A percentile compares a stretch with the other conserved stretches of the same genome.
These are phyloP conservation scores for Penicillium fimorum DNA, from an alignment of 495 filamentous ascomycete genomes.

Conservation along the genomic window DNA sequence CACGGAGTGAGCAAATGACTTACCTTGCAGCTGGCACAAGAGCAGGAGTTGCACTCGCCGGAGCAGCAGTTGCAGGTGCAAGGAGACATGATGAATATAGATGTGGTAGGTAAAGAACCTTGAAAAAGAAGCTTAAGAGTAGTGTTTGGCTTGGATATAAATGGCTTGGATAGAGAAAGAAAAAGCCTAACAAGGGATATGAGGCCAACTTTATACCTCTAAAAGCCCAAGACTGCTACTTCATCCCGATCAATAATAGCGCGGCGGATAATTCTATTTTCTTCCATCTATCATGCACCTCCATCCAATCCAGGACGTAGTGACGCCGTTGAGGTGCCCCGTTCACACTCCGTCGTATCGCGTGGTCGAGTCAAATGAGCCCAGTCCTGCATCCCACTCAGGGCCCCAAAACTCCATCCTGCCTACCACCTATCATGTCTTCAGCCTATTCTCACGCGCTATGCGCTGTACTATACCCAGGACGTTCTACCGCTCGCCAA, in stretches of 20 bases:
- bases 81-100: slow-evolving; percentile 41
- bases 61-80: slow-evolving; percentile 48
- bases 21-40: slow-evolving; percentile 42
- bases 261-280: background rate
- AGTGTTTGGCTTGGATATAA: slow-evolving; percentile 7
- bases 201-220: slow-evolving; percentile 23
- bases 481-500: slow-evolving; percentile 23
- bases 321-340: slow-evolving; percentile 12
- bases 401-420: slow-evolving; percentile 11
- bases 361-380: slow-evolving; percentile 31
- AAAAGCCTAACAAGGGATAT: slow-evolving; percentile 9
- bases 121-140: slow-evolving; percentile 10
- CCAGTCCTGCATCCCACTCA: slow-evolving; percentile 10
- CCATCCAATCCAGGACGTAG: background rate
- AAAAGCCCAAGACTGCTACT: background rate
- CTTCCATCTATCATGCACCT: background rate
- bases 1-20: slow-evolving; percentile 8
- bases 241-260: slow-evolving; percentile 1
- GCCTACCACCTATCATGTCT: slow-evolving; percentile 1
- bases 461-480: slow-evolving; percentile 16
- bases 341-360: slow-evolving; percentile 17
- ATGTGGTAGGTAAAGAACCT: slow-evolving; percentile 20
- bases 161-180: slow-evolving; percentile 5
- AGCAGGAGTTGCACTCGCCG: slow-evolving; percentile 44
- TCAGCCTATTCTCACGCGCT: slow-evolving; percentile 23